Percentiles rank a stretch among this genome's conserved stretches.
Evolutionary conservation across 148 eudicot genomes (phyloP).

Genomic region (Fagopyrum homotropicum): DNA sequence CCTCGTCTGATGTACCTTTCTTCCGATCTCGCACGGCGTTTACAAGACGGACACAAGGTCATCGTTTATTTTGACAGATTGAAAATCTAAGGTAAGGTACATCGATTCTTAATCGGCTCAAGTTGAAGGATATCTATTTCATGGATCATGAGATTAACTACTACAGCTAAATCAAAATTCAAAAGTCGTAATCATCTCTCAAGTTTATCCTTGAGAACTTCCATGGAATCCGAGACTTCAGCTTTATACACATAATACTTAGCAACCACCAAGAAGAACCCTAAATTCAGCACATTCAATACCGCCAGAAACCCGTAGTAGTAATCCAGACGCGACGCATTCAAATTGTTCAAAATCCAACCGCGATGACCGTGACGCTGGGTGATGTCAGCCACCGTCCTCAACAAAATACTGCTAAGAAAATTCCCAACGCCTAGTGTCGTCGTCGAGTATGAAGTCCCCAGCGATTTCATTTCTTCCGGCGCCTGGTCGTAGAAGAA

Average conservation of each 20-base stretch:
- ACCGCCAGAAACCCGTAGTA: constrained; percentile 53
- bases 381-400: constrained; percentile 45
- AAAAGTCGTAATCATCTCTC: neutral
- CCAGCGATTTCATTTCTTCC: constrained; percentile 76
- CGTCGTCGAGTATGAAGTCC: constrained; percentile 63
- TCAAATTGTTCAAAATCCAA: constrained; percentile 74
- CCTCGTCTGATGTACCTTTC: too few species aligned
- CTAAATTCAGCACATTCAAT: constrained; percentile 48
- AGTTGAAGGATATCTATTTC: neutral
- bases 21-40: too few species aligned
- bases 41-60: too few species aligned
- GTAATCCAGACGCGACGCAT: constrained; percentile 67
- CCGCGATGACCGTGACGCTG: constrained; percentile 41
- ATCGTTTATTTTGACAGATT: too few species aligned
- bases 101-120: neutral
- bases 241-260: constrained; percentile 58
- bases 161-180: neutral
- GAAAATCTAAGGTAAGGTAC: too few species aligned
- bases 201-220: constrained; percentile 36
- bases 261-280: constrained; percentile 39
- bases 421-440: constrained; percentile 64
- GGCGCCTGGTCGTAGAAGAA: constrained; percentile 90
- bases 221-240: constrained; percentile 52
- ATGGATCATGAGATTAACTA: neutral
- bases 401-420: constrained; percentile 57